Conservation (phyloP, 1,284 basidiomycete genomes). For the Earliella scabrosa region DNA sequence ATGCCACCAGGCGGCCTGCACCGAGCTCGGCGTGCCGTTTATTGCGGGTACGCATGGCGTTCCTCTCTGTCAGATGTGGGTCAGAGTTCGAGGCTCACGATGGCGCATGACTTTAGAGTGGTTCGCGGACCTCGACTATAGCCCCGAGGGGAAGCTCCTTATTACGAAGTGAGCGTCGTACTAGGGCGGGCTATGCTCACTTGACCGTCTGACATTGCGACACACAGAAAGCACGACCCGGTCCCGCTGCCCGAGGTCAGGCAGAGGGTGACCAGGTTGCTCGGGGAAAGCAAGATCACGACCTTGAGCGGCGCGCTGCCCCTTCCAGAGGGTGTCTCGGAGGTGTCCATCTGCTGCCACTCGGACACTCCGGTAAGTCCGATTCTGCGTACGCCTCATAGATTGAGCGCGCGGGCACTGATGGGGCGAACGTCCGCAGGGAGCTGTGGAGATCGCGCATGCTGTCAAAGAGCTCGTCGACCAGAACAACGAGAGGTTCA, state of each 20-base stretch:
- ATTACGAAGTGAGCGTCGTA: slow-evolving; percentile 53
- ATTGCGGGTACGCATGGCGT: slow-evolving; percentile 58
- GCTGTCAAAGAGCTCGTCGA: slow-evolving; percentile 57
- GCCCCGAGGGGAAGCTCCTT: slow-evolving; percentile 53
- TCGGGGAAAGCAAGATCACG: slow-evolving; percentile 39
- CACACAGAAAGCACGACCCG: slow-evolving; percentile 55
- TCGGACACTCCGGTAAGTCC: slow-evolving; percentile 63
- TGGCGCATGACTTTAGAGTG: no score
- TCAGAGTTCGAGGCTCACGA: no score
- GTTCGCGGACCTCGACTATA: slow-evolving; percentile 67
- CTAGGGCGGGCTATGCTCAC: neutral
- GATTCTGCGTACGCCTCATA: neutral
- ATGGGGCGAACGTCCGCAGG: slow-evolving; percentile 37
- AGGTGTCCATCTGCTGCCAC: slow-evolving; percentile 68
- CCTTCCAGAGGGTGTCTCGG: slow-evolving; percentile 45
- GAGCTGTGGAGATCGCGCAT: slow-evolving; percentile 52
- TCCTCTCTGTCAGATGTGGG: no score
- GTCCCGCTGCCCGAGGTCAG: slow-evolving; percentile 47
- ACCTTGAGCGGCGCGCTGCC: slow-evolving; percentile 49
- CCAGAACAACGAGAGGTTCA: slow-evolving; percentile 42
- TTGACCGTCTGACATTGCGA: neutral
- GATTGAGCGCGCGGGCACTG: neutral
- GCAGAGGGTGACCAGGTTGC: slow-evolving; percentile 43
- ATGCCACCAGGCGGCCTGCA: slow-evolving; percentile 56
- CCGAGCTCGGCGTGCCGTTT: slow-evolving; percentile 56